phyloP scores from a whole-genome alignment of 2,329 filamentous ascomycete genomes.

The Aaosphaeria arxii region DNA sequence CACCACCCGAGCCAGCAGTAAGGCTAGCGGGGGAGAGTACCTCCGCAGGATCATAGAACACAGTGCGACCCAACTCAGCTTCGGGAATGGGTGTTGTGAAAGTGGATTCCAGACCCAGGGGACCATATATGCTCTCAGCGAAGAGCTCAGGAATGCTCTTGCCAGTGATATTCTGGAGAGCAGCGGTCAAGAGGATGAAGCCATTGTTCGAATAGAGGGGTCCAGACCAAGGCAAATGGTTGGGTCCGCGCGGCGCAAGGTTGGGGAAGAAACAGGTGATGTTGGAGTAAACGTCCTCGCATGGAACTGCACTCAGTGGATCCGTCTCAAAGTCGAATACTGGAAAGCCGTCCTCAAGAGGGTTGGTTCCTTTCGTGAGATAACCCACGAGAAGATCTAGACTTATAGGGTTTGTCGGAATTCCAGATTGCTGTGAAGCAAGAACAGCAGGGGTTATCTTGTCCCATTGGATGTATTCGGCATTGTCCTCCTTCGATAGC shows the following conservation, averaged over 20 bases:
- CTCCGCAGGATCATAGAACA: not conserved
- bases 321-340: not conserved
- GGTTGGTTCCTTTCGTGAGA: not conserved
- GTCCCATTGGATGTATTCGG: conserved; percentile 22
- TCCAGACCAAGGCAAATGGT: conserved; percentile 42
- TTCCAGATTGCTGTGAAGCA: conserved; percentile 24
- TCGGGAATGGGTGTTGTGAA: not conserved
- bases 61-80: not conserved
- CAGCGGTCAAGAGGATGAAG: conserved; percentile 44
- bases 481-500: conserved; percentile 7
- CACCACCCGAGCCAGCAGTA: conserved; percentile 15
- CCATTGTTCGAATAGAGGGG: conserved; percentile 51
- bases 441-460: conserved; percentile 25
- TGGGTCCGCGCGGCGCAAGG: conserved; percentile 20
- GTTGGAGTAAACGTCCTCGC: not conserved
- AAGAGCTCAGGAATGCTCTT: conserved; percentile 39
- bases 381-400: not conserved
- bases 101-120: not conserved
- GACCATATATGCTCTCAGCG: not conserved
- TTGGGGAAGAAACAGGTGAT: not conserved
- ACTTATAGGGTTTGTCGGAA: conserved; percentile 16
- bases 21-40: not conserved
- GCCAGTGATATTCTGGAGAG: conserved; percentile 44
- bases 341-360: not conserved
- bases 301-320: not conserved